Percentiles rank a stretch among this genome's conserved stretches.
phyloP scores from a whole-genome alignment of 1,284 basidiomycete species.

The Bjerkandera adusta region DNA sequence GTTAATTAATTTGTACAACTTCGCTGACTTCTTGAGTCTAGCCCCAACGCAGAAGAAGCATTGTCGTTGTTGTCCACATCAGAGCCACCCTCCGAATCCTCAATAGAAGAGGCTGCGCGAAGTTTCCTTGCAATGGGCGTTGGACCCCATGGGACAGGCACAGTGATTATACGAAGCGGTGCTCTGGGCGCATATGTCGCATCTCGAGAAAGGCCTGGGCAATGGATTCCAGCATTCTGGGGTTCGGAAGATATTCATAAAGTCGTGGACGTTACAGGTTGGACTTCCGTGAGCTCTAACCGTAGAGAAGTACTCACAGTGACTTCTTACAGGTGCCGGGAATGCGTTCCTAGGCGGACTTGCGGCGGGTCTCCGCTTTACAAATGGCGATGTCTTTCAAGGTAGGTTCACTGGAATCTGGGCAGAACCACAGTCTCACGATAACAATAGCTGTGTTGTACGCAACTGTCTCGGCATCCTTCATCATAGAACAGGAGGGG shows the following conservation, averaged over 20 bases:
- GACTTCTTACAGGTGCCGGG: constrained; percentile 66
- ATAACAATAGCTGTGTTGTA: constrained; percentile 56
- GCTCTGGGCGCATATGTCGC: constrained; percentile 74
- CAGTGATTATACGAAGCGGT: constrained; percentile 77
- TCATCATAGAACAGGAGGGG: constrained; percentile 80
- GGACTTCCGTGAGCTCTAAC: constrained; percentile 1
- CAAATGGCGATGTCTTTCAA: constrained; percentile 57
- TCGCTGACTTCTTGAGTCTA: constrained; percentile 25
- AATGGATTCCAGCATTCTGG: constrained; percentile 84
- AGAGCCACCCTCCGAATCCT: constrained; percentile 42
- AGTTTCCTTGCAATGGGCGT: constrained; percentile 59
- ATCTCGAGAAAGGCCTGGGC: constrained; percentile 37
- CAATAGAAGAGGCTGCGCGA: constrained; percentile 61
- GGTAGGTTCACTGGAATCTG: constrained; percentile 42
- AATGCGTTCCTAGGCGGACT: constrained; percentile 88
- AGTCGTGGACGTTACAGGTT: constrained; percentile 84
- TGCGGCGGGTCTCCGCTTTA: constrained; percentile 65
- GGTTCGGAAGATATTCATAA: constrained; percentile 39
- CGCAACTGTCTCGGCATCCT: constrained; percentile 80
- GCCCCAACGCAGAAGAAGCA: constrained; percentile 80
- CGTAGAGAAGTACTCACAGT: too few species aligned
- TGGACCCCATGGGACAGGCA: constrained; percentile 44
- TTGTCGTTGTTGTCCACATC: constrained; percentile 58
- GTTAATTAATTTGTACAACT: background rate
- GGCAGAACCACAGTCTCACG: background rate